phyloP scores from a whole-genome alignment of 2,329 filamentous ascomycete genomes.

The Ceratocystis ficicola region DNA sequence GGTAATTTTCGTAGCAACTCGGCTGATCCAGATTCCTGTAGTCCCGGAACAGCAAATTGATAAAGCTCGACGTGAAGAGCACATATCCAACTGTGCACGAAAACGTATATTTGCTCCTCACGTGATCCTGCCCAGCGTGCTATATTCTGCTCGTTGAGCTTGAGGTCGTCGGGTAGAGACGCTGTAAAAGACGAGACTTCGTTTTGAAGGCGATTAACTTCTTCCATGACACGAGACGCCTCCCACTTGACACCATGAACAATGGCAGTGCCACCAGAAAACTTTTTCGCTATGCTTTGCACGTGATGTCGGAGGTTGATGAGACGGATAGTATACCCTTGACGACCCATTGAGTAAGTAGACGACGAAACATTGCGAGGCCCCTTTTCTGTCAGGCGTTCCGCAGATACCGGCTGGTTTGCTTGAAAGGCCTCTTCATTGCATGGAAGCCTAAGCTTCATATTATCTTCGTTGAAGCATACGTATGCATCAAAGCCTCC shows the following conservation, averaged over 20 bases:
- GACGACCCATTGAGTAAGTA: constrained; percentile 27
- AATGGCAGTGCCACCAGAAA: constrained; percentile 20
- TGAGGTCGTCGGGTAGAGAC: constrained; percentile 29
- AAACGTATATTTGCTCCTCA: constrained; percentile 30
- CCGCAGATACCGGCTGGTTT: constrained; percentile 27
- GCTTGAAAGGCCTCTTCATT: constrained; percentile 29
- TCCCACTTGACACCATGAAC: constrained; percentile 25
- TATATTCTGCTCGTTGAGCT: constrained; percentile 30
- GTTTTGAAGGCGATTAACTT: constrained; percentile 31
- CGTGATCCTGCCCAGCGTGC: constrained; percentile 27
- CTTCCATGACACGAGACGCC: constrained; percentile 31
- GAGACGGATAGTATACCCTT: constrained; percentile 31
- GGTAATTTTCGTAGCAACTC: constrained; percentile 31
- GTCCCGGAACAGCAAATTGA: constrained; percentile 31
- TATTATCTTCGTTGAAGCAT: constrained; percentile 30
- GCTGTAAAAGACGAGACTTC: constrained; percentile 31
- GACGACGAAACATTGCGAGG: constrained; percentile 4
- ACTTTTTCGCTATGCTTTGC: constrained; percentile 25
- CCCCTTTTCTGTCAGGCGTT: constrained; percentile 26
- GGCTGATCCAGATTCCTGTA: constrained; percentile 28
- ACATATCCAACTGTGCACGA: constrained; percentile 31
- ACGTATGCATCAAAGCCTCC: constrained; percentile 34
- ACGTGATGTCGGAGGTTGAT: constrained; percentile 32
- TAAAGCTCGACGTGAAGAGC: constrained; percentile 33
- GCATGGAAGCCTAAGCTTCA: constrained; percentile 32